A percentile compares a stretch with the other conserved stretches of the same genome.
Conservation (phyloP, 2,329 filamentous ascomycete genomes). For the Aspergillus sp. region DNA sequence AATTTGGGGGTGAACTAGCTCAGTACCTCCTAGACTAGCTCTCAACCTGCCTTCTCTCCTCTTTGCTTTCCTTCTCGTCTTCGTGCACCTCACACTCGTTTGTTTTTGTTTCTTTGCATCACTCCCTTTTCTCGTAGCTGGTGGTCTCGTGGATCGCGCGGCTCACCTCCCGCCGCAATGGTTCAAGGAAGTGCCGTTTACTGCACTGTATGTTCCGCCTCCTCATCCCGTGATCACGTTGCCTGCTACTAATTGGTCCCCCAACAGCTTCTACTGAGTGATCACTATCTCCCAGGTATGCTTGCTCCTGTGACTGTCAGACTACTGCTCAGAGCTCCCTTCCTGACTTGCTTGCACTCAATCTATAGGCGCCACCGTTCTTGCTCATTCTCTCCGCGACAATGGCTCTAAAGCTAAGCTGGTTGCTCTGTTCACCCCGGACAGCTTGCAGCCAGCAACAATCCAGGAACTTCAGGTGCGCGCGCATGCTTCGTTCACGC, state of each 20-base stretch:
- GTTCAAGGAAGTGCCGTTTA: conserved; percentile 60
- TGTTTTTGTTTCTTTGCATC: conserved; percentile 6
- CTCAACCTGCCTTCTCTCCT: conserved; percentile 8
- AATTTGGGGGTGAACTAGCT: neutral
- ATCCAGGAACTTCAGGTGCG: conserved; percentile 74
- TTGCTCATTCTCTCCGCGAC: conserved; percentile 93
- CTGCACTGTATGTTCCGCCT: conserved; percentile 58
- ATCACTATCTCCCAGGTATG: conserved; percentile 88
- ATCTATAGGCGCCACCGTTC: conserved; percentile 76
- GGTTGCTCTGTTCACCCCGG: conserved; percentile 78
- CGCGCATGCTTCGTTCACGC: conserved; percentile 12
- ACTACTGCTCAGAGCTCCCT: neutral
- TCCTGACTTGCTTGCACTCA: conserved; percentile 20
- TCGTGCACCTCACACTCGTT: neutral
- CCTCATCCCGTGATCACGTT: conserved; percentile 11
- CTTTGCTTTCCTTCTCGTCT: neutral
- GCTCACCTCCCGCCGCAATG: conserved; percentile 35
- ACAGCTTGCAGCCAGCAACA: conserved; percentile 73
- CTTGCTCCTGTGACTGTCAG: conserved; percentile 16
- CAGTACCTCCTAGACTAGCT: neutral
- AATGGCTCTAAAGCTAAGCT: conserved; percentile 82
- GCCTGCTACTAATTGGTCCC: conserved; percentile 7
- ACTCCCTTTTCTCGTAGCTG: conserved; percentile 7
- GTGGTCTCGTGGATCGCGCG: neutral
- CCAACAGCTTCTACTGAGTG: conserved; percentile 80